Percentiles rank a stretch among this genome's conserved stretches.
Evolutionary conservation across 176 grass and related monocot genomes (phyloP).

Genomic region (Dactylis glomerata): DNA sequence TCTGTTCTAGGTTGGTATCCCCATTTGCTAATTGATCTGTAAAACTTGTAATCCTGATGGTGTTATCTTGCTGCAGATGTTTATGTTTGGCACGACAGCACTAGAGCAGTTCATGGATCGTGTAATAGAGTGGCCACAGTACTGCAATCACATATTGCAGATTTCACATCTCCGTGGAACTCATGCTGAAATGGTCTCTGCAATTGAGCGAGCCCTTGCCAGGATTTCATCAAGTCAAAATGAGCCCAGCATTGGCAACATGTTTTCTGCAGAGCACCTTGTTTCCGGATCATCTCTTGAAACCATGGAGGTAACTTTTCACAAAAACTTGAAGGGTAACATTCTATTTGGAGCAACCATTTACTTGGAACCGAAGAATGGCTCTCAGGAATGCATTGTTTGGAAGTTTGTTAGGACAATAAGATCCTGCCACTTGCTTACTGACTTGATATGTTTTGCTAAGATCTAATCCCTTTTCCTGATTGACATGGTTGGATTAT

Average conservation of each 20-base stretch:
- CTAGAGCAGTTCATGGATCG: conserved; percentile 83
- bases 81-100: conserved; percentile 82
- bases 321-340: not conserved
- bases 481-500: conserved; percentile 22
- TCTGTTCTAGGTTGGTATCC: not conserved
- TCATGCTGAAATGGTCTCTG: conserved; percentile 68
- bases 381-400: not conserved
- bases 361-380: conserved; percentile 18
- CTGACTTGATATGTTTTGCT: conserved; percentile 18
- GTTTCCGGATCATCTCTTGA: conserved; percentile 55
- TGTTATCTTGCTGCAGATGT: conserved; percentile 71
- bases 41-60: conserved; percentile 10
- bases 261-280: conserved; percentile 62
- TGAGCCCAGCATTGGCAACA: conserved; percentile 44
- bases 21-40: not conserved
- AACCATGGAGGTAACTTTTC: conserved; percentile 54
- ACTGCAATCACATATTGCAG: conserved; percentile 95
- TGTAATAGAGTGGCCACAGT: conserved; percentile 78
- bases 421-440: not conserved
- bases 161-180: conserved; percentile 86
- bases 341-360: conserved; percentile 7
- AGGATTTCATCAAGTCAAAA: conserved; percentile 80
- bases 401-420: conserved; percentile 4
- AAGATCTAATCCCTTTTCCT: not conserved
- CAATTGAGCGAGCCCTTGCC: conserved; percentile 70